Evolutionary conservation across 192 early-diverging fungal genomes (phyloP), one percentile per base, ranked within the genome.

Genomic region (Gryganskiella cystojenkinii): DNA sequence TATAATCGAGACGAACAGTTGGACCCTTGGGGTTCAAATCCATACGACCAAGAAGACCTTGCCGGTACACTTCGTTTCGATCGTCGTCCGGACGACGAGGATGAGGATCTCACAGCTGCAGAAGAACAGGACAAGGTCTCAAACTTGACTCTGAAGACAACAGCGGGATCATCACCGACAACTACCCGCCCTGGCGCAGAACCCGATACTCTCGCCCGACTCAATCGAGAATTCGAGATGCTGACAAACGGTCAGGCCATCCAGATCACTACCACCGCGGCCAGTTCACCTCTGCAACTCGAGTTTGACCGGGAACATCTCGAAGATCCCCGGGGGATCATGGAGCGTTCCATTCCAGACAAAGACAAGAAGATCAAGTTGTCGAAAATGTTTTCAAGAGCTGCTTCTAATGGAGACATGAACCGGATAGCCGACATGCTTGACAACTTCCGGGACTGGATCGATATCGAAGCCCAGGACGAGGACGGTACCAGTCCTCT

Each of bases 401-500:
- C 91, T 3, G 82, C 88, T 35, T 91, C 91, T 31, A 91, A 92
- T 75, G 95, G 95, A 43, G 88, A 96, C 64, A 81, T 86, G 25
- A 78, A 81, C 56, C 84, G 83, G 54, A 82, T 95, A 7, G 78
- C 83, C 33, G 84, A 90, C 22, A 80, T 91, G 78, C 85, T 93
- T 62, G 82, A 84, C 24, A 81, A 84, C 49, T 69, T 80, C 59
- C 78, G 83, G 47, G 64, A 87, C 57, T 90, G 83, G 81, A 84
- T 95, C 50, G 90, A 92, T 71, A 81, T 96, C 19, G 87, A 98
- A 76, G 87, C 84, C 14, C 85, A 86, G 34, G 96, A 98, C 78
- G 92, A 92, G 54, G 93, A 95, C 65, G 96, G 95, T 25, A 91
- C 88, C 34, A 95, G 92, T 6, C 91, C 94, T 13, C 85, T 98